Evolutionary conservation across 192 early-diverging fungal genomes (phyloP).

Genomic region (Radiomyces spectabilis): DNA sequence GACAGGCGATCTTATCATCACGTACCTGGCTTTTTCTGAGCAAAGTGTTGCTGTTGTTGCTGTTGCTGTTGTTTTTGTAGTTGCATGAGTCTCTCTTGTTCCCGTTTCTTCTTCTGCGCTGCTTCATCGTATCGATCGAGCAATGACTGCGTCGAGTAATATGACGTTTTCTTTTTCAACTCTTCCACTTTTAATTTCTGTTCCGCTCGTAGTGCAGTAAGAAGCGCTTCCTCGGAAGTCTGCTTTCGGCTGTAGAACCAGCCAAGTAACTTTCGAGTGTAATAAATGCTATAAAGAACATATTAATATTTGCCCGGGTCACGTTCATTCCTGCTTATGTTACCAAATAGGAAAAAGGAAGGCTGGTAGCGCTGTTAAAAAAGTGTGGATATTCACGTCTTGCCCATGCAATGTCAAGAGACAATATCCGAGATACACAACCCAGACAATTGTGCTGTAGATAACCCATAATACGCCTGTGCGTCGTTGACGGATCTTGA

Average conservation of each 20-base stretch:
- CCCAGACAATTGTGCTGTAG: constrained; percentile 50
- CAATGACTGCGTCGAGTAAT: constrained; percentile 79
- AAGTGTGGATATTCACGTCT: background rate
- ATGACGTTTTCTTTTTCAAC: constrained; percentile 89
- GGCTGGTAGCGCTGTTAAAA: background rate
- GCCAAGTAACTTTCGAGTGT: constrained; percentile 28
- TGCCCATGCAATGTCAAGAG: constrained; percentile 19
- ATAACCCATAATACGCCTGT: constrained; percentile 46
- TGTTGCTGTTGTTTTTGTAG: background rate
- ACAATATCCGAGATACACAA: constrained; percentile 42
- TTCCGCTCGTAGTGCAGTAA: constrained; percentile 34
- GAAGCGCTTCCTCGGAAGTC: constrained; percentile 34
- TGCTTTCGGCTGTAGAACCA: constrained; percentile 38
- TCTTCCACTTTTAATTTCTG: constrained; percentile 77
- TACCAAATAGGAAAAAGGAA: background rate
- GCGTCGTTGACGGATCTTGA: constrained; percentile 53
- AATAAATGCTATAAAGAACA: constrained; percentile 4
- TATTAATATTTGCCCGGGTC: background rate
- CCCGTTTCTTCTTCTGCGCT: background rate
- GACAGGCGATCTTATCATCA: background rate
- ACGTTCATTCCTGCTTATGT: background rate
- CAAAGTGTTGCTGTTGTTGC: constrained; percentile 5
- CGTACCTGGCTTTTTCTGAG: constrained; percentile 1
- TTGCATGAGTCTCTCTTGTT: constrained; percentile 3
- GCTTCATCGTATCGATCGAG: constrained; percentile 78